Evolutionary conservation across 257 asterid species (phyloP), one percentile per base, ranked within the genome.

Genomic region (Lantana camara): DNA sequence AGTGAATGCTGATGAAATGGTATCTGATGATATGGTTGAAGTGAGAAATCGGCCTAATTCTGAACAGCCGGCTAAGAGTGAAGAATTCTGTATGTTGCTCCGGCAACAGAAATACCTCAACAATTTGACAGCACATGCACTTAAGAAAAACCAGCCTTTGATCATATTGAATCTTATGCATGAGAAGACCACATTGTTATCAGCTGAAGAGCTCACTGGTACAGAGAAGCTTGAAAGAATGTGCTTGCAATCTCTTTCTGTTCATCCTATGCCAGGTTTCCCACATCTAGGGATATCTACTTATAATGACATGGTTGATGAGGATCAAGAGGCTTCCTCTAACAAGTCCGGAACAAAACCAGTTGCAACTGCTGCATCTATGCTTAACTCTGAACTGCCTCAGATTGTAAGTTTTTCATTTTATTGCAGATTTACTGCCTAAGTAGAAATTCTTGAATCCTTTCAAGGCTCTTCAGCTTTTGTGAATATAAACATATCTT

Each of bases 101-200:
- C 80, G 73, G 53, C 92, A 80, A 69, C 95, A 82, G 73, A 86
- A 83, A 69, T 77, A 71, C 82, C 81, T 94, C 42, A 67, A 77
- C 59, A 83, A 66, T 76, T 65, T 90, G 71, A 94, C 97, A 0
- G 96, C 90, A 49, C 89, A 80, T 17, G 95, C 99, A 6, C 96
- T 94, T 44, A 81, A 77, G 60, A 94, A 84, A 83, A 86, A 90
- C 79, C 84, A 80, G 69, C 96, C 99, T 1, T 71, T 94, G 76
- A 64, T 90, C 53, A 68, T 94, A 58, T 59, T 77, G 64, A 94
- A 94, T 80, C 73, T 90, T 44, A 79, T 63, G 83, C 99, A 84
- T 70, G 96, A 83, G 69, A 90, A 86, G 74, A 87, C 84, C 62
- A 45, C 80, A 42, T n/a, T 74, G 47, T 74, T 81, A 21, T 70